These are phyloP conservation scores for Novymonas esmeraldas DNA, from an alignment of 208 protist genomes.

Conservation along the genomic window DNA sequence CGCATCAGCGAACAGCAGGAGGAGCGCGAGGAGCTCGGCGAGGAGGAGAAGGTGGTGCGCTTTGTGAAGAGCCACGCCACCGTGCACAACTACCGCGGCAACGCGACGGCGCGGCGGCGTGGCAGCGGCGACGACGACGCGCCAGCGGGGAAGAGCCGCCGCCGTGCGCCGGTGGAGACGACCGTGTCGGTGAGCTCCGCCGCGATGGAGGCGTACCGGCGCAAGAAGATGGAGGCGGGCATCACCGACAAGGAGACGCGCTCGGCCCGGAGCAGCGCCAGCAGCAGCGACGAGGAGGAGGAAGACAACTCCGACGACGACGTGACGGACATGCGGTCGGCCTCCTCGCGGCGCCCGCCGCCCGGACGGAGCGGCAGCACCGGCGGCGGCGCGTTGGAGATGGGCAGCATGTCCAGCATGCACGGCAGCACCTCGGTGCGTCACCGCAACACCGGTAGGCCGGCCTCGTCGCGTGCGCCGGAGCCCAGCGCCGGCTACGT, in stretches of 20 bases:
- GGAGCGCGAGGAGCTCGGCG: conserved; percentile 30
- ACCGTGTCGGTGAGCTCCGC: too few species aligned
- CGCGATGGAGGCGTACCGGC: too few species aligned
- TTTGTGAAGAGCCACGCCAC: conserved; percentile 37
- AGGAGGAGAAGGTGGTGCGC: conserved; percentile 18
- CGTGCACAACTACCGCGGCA: conserved; percentile 28
- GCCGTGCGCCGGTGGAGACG: too few species aligned
- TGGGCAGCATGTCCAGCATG: not conserved
- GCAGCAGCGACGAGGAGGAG: not conserved
- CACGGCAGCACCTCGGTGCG: not conserved
- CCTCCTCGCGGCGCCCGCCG: not conserved
- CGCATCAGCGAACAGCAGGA: conserved; percentile 65
- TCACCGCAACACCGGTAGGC: not conserved
- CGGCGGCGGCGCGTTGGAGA: not conserved
- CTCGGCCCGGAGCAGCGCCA: too few species aligned
- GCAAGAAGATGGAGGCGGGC: too few species aligned
- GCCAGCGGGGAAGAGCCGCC: not conserved
- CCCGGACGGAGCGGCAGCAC: not conserved
- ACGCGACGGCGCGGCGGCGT: conserved; percentile 9
- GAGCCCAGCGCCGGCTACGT: not conserved
- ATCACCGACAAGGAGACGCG: not conserved
- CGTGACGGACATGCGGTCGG: not conserved
- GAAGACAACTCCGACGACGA: not conserved
- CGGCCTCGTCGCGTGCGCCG: not conserved
- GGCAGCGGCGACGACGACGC: not conserved